Conservation (phyloP, 371 early-diverging fungal species). For the Rhizopus stolonifer region DNA sequence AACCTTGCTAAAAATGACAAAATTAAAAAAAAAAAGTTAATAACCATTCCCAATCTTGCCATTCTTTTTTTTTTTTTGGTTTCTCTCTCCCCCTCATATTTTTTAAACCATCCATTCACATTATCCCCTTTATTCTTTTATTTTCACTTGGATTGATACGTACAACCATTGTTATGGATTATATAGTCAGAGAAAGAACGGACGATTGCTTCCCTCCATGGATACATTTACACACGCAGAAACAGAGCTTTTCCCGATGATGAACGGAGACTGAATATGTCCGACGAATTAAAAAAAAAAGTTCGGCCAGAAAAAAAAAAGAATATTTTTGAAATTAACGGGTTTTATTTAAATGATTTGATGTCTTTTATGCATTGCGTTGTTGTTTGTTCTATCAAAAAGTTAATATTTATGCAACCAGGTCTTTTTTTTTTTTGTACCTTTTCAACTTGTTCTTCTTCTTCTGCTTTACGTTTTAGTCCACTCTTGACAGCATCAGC, state of each 20-base stretch:
- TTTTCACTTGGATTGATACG: conserved; percentile 10
- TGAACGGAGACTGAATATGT: conserved; percentile 1
- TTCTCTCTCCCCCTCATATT: too few relatives aligned
- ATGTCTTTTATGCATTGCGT: neutral
- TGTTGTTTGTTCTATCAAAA: too few relatives aligned
- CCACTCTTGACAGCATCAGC: conserved; percentile 53
- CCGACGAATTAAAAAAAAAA: too few relatives aligned
- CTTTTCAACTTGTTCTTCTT: conserved; percentile 6
- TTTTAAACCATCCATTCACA: too few relatives aligned
- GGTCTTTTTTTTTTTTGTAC: too few relatives aligned
- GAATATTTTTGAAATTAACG: too few relatives aligned
- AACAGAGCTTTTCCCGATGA: neutral
- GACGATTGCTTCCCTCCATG: conserved; percentile 9
- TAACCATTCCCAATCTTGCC: too few relatives aligned
- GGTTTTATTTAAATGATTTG: too few relatives aligned
- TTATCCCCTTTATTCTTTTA: conserved; percentile 1
- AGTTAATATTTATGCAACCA: too few relatives aligned
- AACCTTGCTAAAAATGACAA: conserved; percentile 55
- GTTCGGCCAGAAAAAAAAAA: too few relatives aligned
- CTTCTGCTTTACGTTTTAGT: conserved; percentile 15
- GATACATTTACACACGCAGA: conserved; percentile 25
- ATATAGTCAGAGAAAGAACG: conserved; percentile 35
- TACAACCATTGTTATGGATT: conserved; percentile 35
- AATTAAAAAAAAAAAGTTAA: too few relatives aligned
- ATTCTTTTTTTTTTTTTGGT: too few relatives aligned